Percentiles rank a stretch among this genome's conserved stretches.
phyloP scores from a whole-genome alignment of 1,139 yeast genomes.

The Yamadazyma buinensis region DNA sequence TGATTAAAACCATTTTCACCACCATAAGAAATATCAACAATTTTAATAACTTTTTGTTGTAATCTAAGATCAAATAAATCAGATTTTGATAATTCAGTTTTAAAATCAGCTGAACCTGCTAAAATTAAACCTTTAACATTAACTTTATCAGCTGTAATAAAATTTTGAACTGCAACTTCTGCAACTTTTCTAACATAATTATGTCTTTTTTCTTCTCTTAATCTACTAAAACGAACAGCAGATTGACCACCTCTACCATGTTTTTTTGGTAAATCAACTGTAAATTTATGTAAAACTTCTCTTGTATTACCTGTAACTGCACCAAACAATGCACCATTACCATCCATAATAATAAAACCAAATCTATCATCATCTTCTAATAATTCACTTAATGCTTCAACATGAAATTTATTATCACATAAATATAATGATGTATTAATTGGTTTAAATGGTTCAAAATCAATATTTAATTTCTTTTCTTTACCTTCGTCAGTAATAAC shows the following conservation, averaged over 20 bases:
- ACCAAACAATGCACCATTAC: slow-evolving; percentile 97
- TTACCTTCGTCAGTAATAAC: slow-evolving; percentile 96
- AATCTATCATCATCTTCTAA: slow-evolving; percentile 93
- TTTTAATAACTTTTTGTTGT: slow-evolving; percentile 80
- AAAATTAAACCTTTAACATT: slow-evolving; percentile 90
- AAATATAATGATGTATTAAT: slow-evolving; percentile 92
- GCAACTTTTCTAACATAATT: slow-evolving; percentile 97
- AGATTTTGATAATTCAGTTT: slow-evolving; percentile 86
- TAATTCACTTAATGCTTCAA: slow-evolving; percentile 91
- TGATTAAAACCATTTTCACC: slow-evolving; percentile 99
- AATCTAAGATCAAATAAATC: slow-evolving; percentile 90
- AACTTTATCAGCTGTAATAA: slow-evolving; percentile 87
- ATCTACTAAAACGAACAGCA: slow-evolving; percentile 96
- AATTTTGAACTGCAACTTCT: slow-evolving; percentile 96
- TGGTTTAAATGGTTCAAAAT: slow-evolving; percentile 97
- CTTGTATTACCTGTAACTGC: slow-evolving; percentile 96
- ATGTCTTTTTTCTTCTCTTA: slow-evolving; percentile 98
- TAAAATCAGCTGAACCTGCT: slow-evolving; percentile 99
- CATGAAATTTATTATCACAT: slow-evolving; percentile 98
- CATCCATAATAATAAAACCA: slow-evolving; percentile 98
- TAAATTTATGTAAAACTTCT: slow-evolving; percentile 91
- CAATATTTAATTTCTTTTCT: slow-evolving; percentile 91
- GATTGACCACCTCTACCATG: slow-evolving; percentile 99
- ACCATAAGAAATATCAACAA: slow-evolving; percentile 96
- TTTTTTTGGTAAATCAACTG: slow-evolving; percentile 97